phyloP scores from a whole-genome alignment of 345 rosid species.

The Rubroshorea leprosula region DNA sequence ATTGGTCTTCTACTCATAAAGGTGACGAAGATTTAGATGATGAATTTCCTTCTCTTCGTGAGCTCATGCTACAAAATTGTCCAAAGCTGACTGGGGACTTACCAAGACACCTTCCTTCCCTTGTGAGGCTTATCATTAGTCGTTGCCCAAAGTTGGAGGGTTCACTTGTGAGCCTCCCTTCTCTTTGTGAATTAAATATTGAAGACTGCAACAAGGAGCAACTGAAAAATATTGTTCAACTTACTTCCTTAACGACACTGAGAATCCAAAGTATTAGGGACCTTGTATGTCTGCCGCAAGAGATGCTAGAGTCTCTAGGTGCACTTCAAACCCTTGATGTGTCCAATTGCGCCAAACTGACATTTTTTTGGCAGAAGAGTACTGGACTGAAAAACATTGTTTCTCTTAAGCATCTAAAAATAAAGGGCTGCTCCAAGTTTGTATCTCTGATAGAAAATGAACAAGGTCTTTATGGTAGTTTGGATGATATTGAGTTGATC shows the following conservation, averaged over 20 bases:
- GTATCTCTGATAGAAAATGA: slow-evolving; percentile 1
- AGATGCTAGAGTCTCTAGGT: too few relatives aligned
- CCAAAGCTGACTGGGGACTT: slow-evolving; percentile 7
- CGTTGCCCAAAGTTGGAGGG: background rate
- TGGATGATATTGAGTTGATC: too few relatives aligned
- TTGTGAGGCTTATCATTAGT: background rate
- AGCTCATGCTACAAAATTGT: slow-evolving; percentile 19
- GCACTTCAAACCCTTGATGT: slow-evolving; percentile 8
- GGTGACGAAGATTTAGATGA: background rate
- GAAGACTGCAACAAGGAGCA: too few relatives aligned
- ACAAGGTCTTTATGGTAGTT: background rate
- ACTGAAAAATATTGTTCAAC: too few relatives aligned
- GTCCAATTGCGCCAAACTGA: slow-evolving; percentile 9
- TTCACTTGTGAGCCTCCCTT: background rate
- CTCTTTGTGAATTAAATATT: slow-evolving; percentile 3
- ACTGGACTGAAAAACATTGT: background rate
- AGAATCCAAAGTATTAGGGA: too few relatives aligned
- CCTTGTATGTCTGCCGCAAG: too few relatives aligned
- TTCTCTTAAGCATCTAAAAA: slow-evolving; percentile 9
- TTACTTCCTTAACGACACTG: too few relatives aligned
- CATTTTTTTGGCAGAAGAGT: slow-evolving; percentile 1
- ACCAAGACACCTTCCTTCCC: slow-evolving; percentile 18
- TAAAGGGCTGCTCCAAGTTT: background rate
- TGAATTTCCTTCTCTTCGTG: slow-evolving; percentile 22
- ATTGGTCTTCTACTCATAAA: slow-evolving; percentile 12